Percentiles rank a stretch among this genome's conserved stretches.
Conservation (phyloP, 768 basidiomycete species). For the Pleurotus sapidus region DNA sequence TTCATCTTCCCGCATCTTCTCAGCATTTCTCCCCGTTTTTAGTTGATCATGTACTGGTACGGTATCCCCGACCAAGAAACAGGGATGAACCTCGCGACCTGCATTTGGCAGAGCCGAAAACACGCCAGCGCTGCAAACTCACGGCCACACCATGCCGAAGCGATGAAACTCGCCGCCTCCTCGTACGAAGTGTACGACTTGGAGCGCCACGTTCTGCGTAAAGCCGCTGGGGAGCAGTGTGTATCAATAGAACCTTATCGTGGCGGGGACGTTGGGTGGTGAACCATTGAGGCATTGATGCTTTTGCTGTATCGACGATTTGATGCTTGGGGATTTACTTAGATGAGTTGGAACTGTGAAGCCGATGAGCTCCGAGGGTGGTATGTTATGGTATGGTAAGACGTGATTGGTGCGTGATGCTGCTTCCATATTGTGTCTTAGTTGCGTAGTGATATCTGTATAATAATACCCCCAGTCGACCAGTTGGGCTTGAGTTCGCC, state of each 20-base stretch:
- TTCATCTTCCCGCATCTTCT: neutral
- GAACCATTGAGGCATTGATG: slow-evolving; percentile 11
- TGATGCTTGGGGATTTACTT: neutral
- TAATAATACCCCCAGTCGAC: slow-evolving; percentile 4
- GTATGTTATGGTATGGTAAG: too few relatives aligned
- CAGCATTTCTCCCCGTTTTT: neutral
- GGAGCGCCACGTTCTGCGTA: slow-evolving; percentile 73
- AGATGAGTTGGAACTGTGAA: too few relatives aligned
- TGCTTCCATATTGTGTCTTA: too few relatives aligned
- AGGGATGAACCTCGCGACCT: slow-evolving; percentile 89
- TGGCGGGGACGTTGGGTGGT: slow-evolving; percentile 73
- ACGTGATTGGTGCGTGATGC: too few relatives aligned
- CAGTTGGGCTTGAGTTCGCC: neutral
- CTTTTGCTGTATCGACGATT: neutral
- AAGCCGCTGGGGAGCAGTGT: slow-evolving; percentile 53
- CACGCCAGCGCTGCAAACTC: slow-evolving; percentile 81
- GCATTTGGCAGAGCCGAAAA: slow-evolving; percentile 89
- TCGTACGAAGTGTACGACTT: slow-evolving; percentile 80
- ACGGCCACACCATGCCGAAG: slow-evolving; percentile 76
- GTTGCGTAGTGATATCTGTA: slow-evolving; percentile 1
- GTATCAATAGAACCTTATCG: slow-evolving; percentile 60
- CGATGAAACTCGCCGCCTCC: slow-evolving; percentile 74
- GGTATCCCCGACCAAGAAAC: slow-evolving; percentile 75
- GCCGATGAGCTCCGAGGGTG: too few relatives aligned
- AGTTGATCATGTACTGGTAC: slow-evolving; percentile 94